A percentile compares a stretch with the other conserved stretches of the same genome.
Evolutionary conservation across 257 asterid genomes (phyloP).

Genomic region (Prunella vulgaris): DNA sequence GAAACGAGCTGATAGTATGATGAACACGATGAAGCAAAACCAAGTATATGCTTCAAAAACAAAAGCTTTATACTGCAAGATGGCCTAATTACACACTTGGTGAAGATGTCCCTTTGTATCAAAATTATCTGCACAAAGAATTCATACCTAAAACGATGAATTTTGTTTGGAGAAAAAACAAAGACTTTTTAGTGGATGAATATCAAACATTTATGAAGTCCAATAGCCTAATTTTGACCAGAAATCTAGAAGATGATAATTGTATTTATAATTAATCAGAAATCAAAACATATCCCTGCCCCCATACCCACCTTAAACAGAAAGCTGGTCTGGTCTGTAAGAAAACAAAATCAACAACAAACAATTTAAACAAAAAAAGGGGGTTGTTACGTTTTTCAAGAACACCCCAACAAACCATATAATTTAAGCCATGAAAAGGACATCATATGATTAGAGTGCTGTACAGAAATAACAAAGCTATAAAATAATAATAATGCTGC

Average conservation of each 20-base stretch:
- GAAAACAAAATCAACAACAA: constrained; percentile 17
- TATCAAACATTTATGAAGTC: constrained; percentile 21
- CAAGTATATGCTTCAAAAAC: not conserved
- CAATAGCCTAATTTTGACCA: constrained; percentile 38
- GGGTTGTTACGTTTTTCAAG: constrained; percentile 24
- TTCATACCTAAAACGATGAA: constrained; percentile 12
- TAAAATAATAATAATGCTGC: constrained; percentile 7
- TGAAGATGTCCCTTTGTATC: not conserved
- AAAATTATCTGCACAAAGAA: not conserved
- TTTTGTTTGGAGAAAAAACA: constrained; percentile 14
- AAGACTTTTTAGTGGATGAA: constrained; percentile 18
- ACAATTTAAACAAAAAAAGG: constrained; percentile 1
- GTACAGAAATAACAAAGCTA: constrained; percentile 9
- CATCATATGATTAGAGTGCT: constrained; percentile 37
- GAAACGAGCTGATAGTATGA: not conserved
- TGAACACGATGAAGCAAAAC: constrained; percentile 15
- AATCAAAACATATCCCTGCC: not conserved
- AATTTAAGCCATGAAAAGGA: constrained; percentile 31
- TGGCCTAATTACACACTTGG: constrained; percentile 5
- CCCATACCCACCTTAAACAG: constrained; percentile 24
- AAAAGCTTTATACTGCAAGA: not conserved
- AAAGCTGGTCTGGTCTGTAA: constrained; percentile 14
- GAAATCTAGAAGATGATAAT: constrained; percentile 8
- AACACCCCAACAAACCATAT: constrained; percentile 21
- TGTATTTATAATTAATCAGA: not conserved